Evolutionary conservation across 164 flowering plant species (phyloP).

Genomic region (Saururus chinensis): DNA sequence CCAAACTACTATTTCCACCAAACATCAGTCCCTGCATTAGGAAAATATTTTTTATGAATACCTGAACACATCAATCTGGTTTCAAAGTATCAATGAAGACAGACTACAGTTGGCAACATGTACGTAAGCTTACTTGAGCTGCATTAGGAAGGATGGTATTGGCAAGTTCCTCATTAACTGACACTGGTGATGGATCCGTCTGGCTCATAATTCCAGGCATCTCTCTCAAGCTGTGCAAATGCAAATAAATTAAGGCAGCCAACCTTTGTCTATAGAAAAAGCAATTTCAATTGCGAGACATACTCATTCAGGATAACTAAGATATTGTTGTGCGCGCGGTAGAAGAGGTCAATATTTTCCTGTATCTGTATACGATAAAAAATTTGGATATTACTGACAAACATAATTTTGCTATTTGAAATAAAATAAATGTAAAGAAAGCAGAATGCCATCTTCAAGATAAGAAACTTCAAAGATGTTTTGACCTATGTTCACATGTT

Average conservation of each 20-base stretch:
- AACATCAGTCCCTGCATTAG: slow-evolving; percentile 10
- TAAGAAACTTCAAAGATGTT: not conserved
- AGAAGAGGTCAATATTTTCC: slow-evolving; percentile 74
- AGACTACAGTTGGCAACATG: not conserved
- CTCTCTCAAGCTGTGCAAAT: slow-evolving; percentile 57
- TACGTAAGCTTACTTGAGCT: slow-evolving; percentile 38
- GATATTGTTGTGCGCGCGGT: slow-evolving; percentile 55
- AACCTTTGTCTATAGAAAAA: not conserved
- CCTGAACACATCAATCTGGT: not conserved
- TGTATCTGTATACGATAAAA: slow-evolving; percentile 34
- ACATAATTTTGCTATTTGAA: too few relatives aligned
- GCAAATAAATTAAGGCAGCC: not conserved
- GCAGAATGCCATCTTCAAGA: slow-evolving; percentile 2
- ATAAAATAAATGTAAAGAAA: not conserved
- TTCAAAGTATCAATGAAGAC: not conserved
- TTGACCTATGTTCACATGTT: too few relatives aligned
- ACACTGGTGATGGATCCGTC: slow-evolving; percentile 83
- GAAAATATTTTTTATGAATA: not conserved
- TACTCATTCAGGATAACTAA: slow-evolving; percentile 59
- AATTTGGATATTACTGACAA: too few relatives aligned
- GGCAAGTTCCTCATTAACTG: slow-evolving; percentile 68
- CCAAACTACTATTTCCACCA: slow-evolving; percentile 15
- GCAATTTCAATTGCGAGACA: slow-evolving; percentile 6
- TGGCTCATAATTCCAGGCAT: slow-evolving; percentile 81
- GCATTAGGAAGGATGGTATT: slow-evolving; percentile 37